Evolutionary conservation across 2,329 filamentous ascomycete genomes (phyloP), one percentile per base, ranked within the genome.

Genomic region (Epichloe typhina): DNA sequence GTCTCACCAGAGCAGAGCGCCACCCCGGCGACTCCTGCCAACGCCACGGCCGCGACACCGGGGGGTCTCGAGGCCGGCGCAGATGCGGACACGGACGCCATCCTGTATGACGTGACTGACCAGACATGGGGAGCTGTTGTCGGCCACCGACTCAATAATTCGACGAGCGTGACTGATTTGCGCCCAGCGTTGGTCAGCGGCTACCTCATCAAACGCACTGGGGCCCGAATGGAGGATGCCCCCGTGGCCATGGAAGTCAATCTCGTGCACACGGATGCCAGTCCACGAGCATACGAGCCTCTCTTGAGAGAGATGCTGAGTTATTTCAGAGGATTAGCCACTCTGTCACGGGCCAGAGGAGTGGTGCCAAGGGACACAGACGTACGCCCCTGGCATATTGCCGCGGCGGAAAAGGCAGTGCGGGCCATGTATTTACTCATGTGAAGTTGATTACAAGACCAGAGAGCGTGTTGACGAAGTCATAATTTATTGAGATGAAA

Each of bases 321-420:
- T 33, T 79, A 83, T 63, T 91, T 84, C 61, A 69, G 86, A 42
- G 80, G 77, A 0, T 62, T 93, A 54, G 82, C 81, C 0, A 79
- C 85, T 17, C 62, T 93, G 57, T 85, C 84, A 2, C 75, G 80
- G 55, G 77, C 82, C 21, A 77, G 83, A 53, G 84, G 80, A 0
- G 69, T 83, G 59, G 70, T 81, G 60, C 75, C 80, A 59, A 66
- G 73, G 53, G 71, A 80, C 50, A 73, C 69, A 46, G 80, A 82
- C 60, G 73, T 81, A n/a, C 69, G 85, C 58, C 87, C 87, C 17
- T 88, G 86, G 84, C 87, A 91, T 71, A 70, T 91, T 53, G 83
- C 80, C 12, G 83, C 79, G 17, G 85, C 82, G 2, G 76, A 84
- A 65, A 84, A 83, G 66, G 84, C 78, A 2, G 80, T 82, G 4